Evolutionary conservation across 768 basidiomycete species (phyloP), one percentile per base, ranked within the genome.

Genomic region (Boletus subparvulus): DNA sequence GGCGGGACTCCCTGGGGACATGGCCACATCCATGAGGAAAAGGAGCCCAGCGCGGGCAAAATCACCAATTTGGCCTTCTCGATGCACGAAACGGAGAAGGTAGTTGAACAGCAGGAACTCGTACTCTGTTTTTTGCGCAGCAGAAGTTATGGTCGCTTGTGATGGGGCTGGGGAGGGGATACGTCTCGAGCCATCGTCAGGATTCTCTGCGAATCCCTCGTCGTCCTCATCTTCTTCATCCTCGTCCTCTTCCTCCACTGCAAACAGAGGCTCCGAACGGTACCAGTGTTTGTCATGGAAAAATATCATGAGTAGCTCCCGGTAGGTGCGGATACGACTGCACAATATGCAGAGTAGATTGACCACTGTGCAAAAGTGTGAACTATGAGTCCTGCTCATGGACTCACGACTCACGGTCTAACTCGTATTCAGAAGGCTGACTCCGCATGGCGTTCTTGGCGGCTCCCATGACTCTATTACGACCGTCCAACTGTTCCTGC

Each of bases 91-190:
- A 0, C 94, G 91, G 11, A 98, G 84, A 36, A 98, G 85, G 66
- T 96, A 96, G 67, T 95, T 92, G 79, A 98, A 97, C 13, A 98
- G 79, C 30, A 96, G 83, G 67, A 97, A 98, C 68, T 98, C 95
- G 66, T 96, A 96, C 74, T 96, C 93, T 19, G 91, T 77, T 69
- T 89, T 90, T 67, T 83, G 86, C 19, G 72, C 69, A 4, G 73
- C 79, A 12, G 83, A 84, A 33, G 75, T 83, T 35, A 82, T 73
- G 4, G 85, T 88, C 7, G 72, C 73, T 54, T 84, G 81, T 1
- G 88, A 88, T 7, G 82, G 80, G 19, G 83, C 73, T 0, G 88
- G 87, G 4, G 90, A 92, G 2, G 78, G 63, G 5, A 74, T 58
- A 16, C 72, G 74, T 33, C 55, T 57, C 47, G 47, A 55, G 47